Percentiles rank a stretch among this genome's conserved stretches.
Evolutionary conservation across 2,329 filamentous ascomycete genomes (phyloP).

Genomic region (Talaromyces sp.): DNA sequence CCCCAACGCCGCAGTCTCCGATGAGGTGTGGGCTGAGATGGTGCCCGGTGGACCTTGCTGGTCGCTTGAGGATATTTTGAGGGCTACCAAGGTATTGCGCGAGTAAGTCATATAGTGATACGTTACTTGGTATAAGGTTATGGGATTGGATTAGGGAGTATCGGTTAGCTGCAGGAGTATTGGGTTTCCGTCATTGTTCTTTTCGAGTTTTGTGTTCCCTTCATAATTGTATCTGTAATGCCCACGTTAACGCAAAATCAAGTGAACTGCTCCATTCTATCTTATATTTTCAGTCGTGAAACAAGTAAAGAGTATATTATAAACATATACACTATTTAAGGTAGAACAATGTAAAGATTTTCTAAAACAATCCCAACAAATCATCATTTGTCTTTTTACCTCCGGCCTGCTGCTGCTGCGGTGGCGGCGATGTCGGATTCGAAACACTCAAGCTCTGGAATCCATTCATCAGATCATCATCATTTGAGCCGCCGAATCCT

Average conservation of each 20-base stretch:
- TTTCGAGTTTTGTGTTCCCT: neutral
- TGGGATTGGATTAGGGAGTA: neutral
- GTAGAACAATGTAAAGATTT: neutral
- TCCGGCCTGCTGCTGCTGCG: slow-evolving; percentile 26
- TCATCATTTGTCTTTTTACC: slow-evolving; percentile 55
- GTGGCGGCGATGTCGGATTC: slow-evolving; percentile 8
- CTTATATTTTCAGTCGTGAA: neutral
- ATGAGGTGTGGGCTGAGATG: slow-evolving; percentile 65
- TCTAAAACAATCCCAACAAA: slow-evolving; percentile 21
- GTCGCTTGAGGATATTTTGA: slow-evolving; percentile 63
- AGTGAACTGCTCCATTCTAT: neutral
- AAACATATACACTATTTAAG: slow-evolving; percentile 2
- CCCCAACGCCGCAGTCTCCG: slow-evolving; percentile 56
- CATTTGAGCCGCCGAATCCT: slow-evolving; percentile 26
- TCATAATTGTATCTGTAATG: neutral
- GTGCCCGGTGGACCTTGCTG: slow-evolving; percentile 62
- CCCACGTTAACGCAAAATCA: neutral
- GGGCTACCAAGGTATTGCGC: slow-evolving; percentile 32
- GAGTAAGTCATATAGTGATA: slow-evolving; percentile 13
- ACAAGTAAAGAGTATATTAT: slow-evolving; percentile 9
- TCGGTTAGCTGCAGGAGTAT: neutral
- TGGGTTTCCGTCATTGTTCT: neutral
- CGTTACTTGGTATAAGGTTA: neutral
- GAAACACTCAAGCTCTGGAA: slow-evolving; percentile 78
- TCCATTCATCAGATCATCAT: slow-evolving; percentile 68